These are phyloP conservation scores for Hypoxylon perforatum DNA, from an alignment of 495 filamentous ascomycete species.

Conservation along the genomic window DNA sequence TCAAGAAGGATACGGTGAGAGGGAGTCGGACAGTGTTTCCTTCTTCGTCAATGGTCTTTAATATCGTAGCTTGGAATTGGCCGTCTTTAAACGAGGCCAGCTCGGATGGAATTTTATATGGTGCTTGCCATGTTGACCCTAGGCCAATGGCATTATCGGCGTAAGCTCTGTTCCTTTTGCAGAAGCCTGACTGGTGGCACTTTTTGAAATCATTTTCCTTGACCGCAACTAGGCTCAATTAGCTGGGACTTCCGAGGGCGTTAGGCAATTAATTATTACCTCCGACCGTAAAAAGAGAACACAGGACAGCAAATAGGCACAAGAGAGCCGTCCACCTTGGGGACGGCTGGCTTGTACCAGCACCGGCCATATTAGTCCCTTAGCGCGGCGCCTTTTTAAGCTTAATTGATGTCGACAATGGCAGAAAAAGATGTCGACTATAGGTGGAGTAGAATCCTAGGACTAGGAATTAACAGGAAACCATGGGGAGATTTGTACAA, in stretches of 20 bases:
- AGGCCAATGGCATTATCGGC: slow-evolving; percentile 77
- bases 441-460: slow-evolving; percentile 21
- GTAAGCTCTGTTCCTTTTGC: slow-evolving; percentile 89
- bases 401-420: slow-evolving; percentile 18
- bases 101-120: slow-evolving; percentile 79
- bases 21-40: slow-evolving; percentile 79
- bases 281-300: slow-evolving; percentile 59
- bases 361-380: slow-evolving; percentile 37
- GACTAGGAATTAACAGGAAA: slow-evolving; percentile 9
- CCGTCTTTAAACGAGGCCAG: slow-evolving; percentile 82
- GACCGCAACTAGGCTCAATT: slow-evolving; percentile 70
- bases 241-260: background rate
- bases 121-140: slow-evolving; percentile 77
- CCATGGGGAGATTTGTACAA: slow-evolving; percentile 26
- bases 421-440: slow-evolving; percentile 21
- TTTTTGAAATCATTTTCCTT: slow-evolving; percentile 98
- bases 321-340: slow-evolving; percentile 67
- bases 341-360: slow-evolving; percentile 59
- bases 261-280: slow-evolving; percentile 48
- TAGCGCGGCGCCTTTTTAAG: slow-evolving; percentile 24
- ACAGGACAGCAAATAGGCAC: slow-evolving; percentile 55
- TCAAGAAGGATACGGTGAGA: slow-evolving; percentile 84
- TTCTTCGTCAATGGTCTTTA: slow-evolving; percentile 74
- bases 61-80: slow-evolving; percentile 77
- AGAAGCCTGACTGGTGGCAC: slow-evolving; percentile 94